Evolutionary conservation across 495 filamentous ascomycete species (phyloP), one percentile per base, ranked within the genome.

Genomic region (Evernia prunastri): DNA sequence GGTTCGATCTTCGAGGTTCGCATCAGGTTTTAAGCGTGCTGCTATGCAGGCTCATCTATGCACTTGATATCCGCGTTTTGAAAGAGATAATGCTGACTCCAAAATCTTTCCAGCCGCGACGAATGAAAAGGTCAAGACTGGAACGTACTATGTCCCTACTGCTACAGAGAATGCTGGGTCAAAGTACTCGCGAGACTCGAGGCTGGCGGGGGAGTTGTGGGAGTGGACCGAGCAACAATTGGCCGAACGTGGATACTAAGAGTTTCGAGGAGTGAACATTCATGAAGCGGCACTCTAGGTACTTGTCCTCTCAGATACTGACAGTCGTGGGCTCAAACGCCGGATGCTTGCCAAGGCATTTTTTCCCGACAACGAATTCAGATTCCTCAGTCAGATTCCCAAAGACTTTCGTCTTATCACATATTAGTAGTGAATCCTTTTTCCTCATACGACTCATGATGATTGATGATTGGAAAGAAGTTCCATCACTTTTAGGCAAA

Each of bases 111-210:
- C 27, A 53, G 80, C 77, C 13, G 74, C 73, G 1, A 67, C 67
- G 3, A 74, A 51, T 66, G 69, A 69, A n/a, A 67, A 73, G 1
- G 47, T 84, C 15, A 64, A 71, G 29, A 82, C 76, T 47, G 84
- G 84, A 0, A 78, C 72, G 25, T 88, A 81, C 69, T 88, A 86
- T 70, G 74, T 77, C 53, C 84, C 82, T 11, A 71, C 86, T 43
- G 83, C 81, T 9, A 70, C 75, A 29, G 68, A 70, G 53, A 76
- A 72, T 27, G 68, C 69, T 7, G 72, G 73, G 4, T 74, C 69
- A 27, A 70, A 72, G 60, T 71, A 73, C 54, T 78, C 69, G 17
- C 53, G 63, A 35, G 66, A 73, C 54, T 39, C 54, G 12, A 60
- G 66, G 54, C 43, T 72, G 36, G 71, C 64, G 4, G 62, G 49